These are phyloP conservation scores for Teratosphaeria gauchensis DNA, from an alignment of 2,329 filamentous ascomycete species.

Conservation along the genomic window DNA sequence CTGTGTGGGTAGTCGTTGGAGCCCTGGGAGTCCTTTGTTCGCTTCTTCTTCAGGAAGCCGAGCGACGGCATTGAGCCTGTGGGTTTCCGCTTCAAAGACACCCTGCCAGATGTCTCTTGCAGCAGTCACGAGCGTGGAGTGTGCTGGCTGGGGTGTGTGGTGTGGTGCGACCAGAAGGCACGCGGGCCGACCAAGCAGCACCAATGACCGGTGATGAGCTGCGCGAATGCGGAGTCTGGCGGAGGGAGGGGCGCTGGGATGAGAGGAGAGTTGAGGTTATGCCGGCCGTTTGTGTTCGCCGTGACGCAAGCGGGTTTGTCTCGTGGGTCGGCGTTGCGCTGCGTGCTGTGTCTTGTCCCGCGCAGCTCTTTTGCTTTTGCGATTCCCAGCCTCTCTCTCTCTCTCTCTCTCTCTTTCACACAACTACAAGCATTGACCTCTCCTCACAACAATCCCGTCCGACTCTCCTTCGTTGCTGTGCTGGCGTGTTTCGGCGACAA, in stretches of 20 bases:
- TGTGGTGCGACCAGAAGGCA: neutral
- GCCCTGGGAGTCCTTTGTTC: slow-evolving; percentile 72
- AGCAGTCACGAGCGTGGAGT: neutral
- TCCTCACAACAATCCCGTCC: neutral
- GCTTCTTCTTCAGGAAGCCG: slow-evolving; percentile 96
- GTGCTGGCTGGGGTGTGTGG: neutral
- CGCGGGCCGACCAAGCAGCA: neutral
- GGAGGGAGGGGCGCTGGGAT: neutral
- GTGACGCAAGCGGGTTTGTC: neutral
- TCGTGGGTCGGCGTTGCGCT: neutral
- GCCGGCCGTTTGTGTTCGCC: neutral
- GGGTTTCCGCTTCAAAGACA: slow-evolving; percentile 5
- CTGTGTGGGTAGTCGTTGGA: slow-evolving; percentile 56
- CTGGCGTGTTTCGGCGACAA: neutral
- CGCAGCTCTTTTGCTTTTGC: neutral
- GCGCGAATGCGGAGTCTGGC: neutral
- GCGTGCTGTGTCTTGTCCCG: neutral
- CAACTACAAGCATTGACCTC: neutral
- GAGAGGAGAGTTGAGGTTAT: neutral
- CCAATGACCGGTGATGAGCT: neutral
- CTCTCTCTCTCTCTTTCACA: neutral
- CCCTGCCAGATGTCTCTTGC: neutral
- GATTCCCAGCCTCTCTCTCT: neutral
- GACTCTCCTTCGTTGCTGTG: neutral
- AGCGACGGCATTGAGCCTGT: slow-evolving; percentile 69